phyloP scores from a whole-genome alignment of 176 grass and related monocot species.

The Themeda triandra region DNA sequence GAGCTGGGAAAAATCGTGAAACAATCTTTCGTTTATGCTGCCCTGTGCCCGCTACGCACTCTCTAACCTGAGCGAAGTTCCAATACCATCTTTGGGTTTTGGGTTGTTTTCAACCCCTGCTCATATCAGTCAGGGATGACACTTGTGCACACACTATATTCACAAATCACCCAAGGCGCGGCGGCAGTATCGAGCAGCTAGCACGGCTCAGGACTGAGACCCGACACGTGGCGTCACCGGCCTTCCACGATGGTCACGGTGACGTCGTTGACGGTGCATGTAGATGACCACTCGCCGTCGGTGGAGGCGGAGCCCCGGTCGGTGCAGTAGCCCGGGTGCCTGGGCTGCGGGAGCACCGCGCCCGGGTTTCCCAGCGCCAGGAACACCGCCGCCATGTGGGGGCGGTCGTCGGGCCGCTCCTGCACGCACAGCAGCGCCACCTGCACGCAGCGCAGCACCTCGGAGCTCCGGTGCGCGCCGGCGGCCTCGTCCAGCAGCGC shows the following conservation, averaged over 20 bases:
- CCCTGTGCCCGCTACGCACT: too few species aligned
- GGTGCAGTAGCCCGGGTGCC: conserved; percentile 53
- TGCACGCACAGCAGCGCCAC: conserved; percentile 78
- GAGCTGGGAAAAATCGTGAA: too few species aligned
- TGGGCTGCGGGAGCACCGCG: conserved; percentile 40
- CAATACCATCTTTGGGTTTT: too few species aligned
- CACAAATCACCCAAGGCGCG: too few species aligned
- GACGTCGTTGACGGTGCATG: conserved; percentile 46
- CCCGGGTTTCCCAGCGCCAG: conserved; percentile 62
- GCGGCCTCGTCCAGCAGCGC: conserved; percentile 41
- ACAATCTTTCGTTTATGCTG: too few species aligned
- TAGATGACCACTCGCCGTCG: conserved; percentile 41
- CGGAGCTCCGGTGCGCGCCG: conserved; percentile 18
- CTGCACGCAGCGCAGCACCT: conserved; percentile 68
- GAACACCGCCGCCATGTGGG: conserved; percentile 56
- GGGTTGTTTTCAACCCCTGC: too few species aligned
- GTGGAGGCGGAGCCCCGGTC: conserved; percentile 24
- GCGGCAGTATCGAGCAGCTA: too few species aligned
- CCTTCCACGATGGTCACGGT: conserved; percentile 61
- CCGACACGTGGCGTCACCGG: conserved; percentile 9
- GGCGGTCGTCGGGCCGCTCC: conserved; percentile 62
- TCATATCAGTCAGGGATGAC: too few species aligned
- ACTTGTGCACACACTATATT: too few species aligned
- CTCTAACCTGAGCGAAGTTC: too few species aligned
- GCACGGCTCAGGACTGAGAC: too few species aligned